Evolutionary conservation across 2,329 filamentous ascomycete genomes (phyloP), one percentile per base, ranked within the genome.

Genomic region (Alternaria triticina): DNA sequence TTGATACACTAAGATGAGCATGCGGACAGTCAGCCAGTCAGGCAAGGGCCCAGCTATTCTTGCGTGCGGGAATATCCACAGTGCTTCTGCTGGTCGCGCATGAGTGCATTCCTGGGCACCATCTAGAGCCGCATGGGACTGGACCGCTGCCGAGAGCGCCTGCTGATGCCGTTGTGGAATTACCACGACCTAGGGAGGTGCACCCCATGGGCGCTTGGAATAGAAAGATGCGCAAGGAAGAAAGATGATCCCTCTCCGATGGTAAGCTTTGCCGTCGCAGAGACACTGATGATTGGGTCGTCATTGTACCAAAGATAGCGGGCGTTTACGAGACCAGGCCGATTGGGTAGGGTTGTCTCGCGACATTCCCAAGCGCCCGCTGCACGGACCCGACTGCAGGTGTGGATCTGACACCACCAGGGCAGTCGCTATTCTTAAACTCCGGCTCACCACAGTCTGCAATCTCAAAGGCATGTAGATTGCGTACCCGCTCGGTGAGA

Each of bases 191-290:
- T 54, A 61, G 68, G 68, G 64, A 59, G 65, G 71, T 51, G 62
- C 66, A 65, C 68, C 62, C 67, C 62, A 66, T 67, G 43, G 69
- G 76, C 77, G 76, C 73, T 76, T 78, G 60, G 65, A 65, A 62
- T 61, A 52, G 51, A 54, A 58, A 66, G 59, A 59, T 59, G 56
- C 55, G 40, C 50, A 46, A 46, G 71, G 70, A 68, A 66, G 54
- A 74, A 70, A 54, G 65, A 70, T 71, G 43, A 65, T 70, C 74
- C 30, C 70, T 36, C 22, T 49, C 69, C 72, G 70, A 59, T 43
- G 28, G 65, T 68, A 66, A 70, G 54, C 62, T 44, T 47, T n/a
- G 45, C 20, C 62, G 57, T 50, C 44, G 47, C 51, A 40, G 13
- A 54, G 28, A 33, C 8, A 20, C 22, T 17, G n/a, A 40, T 65